Evolutionary conservation across 148 eudicot genomes (phyloP), one percentile per base, ranked within the genome.

Genomic region (Nepenthes mirabilis): DNA sequence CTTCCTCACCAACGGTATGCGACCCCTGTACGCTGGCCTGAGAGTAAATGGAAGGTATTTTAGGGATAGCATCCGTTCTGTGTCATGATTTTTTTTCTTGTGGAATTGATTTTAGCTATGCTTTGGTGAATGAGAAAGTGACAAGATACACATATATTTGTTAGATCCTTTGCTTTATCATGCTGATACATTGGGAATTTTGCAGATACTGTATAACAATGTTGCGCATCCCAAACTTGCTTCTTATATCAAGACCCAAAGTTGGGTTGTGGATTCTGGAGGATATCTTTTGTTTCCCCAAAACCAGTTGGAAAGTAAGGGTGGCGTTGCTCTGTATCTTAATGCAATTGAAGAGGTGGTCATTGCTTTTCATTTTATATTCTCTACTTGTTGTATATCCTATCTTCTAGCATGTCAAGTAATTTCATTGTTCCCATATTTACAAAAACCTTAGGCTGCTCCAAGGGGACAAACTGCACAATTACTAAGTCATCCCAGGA

Each of bases 141-240:
- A 3, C 45, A 40, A 3, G 8, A 40, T 40, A 8, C 45, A 23
- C 23, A 23, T 23, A 23, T 23, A 23, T 23, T 23, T 23, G 23
- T 23, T 23, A 23, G 23, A 23, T 23, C 23, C 23, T 23, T 8
- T 52, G 13, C 59, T 62, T 37, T 66, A 8, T 2, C 33, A 36
- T 57, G 13, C 52, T 73, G 70, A 77, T 47, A 33, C 32, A 37
- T 37, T 56, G 37, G 32, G 68, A 69, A 64, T 48, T 54, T 70
- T 69, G 61, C 84, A 93, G 99, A 76, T 93, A 74, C 62, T 81
- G 73, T 76, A 80, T 66, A 89, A 86, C 73, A 93, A 93, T 75
- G 96, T 93, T 64, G 96, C 80, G 57, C 99, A 93, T 74, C 96
- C 95, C 3, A 93, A 93, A 71, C 74, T 89, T 60, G 81, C 77